Evolutionary conservation across 225 moss, liverwort and hornwort species (phyloP), one percentile per base, ranked within the genome.

Genomic region (Pleurozium schreberi): DNA sequence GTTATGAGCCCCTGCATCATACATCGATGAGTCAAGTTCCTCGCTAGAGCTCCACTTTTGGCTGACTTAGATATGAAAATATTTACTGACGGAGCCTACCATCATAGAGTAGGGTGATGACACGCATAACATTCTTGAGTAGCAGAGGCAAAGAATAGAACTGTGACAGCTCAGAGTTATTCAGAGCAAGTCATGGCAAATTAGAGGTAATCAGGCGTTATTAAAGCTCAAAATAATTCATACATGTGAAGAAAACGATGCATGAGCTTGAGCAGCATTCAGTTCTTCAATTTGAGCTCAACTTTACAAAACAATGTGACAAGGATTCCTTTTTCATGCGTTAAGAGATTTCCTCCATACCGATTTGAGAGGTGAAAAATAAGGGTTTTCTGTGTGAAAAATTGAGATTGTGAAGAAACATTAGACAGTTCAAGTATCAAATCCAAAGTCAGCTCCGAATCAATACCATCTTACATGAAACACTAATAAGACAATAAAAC

Each of bases 1-100:
- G 96, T 96, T 60, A 96, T 91, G 45, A 91, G 90, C 77, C 96
- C 96, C 96, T 96, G 93, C 93, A 93, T 70, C 86, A 91, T 61
- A 64, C 62, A 85, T 76, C 80, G 21, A 75, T 45, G 15, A 84
- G 69, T 89, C 86, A 88, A 84, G 71, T 70, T 63, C 69, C 82
- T 58, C 27, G 70, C 16, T 50, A 83, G 53, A 45, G 49, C n/a
- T 77, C 81, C 62, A 85, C 64, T 67, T 49, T 75, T n/a, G 52
- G 84, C 74, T 17, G 71, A 70, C 30, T 66, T 85, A 22, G 11
- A 69, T 58, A 58, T 45, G 47, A 83, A 67, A 67, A 65, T 71
- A 59, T 64, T 61, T 52, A 38, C 34, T 45, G 43, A 75, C n/a
- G 31, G 62, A 85, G 10, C 55, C 67, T 53, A 52, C 45, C 58